Conservation (phyloP, 2,329 filamentous ascomycete species). For the Clarireedia hainanense region DNA sequence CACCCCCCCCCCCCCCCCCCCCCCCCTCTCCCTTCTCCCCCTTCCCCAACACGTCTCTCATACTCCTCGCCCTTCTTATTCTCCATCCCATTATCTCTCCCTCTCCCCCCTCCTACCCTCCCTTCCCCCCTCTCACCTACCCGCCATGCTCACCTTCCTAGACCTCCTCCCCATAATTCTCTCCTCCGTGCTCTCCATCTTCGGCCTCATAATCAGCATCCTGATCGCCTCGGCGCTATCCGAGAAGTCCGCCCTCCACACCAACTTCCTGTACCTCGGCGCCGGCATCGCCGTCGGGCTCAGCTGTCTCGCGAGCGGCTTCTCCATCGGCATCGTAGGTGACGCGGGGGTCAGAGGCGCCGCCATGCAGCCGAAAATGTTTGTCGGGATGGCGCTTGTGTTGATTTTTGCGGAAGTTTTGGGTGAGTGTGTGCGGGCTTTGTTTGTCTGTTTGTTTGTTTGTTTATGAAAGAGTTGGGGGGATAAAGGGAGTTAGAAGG, state of each 20-base stretch:
- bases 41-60: not conserved
- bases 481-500: not conserved
- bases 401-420: constrained; percentile 76
- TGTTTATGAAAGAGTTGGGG: no score
- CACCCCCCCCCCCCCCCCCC: no score
- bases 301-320: constrained; percentile 64
- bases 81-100: no score
- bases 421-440: constrained; percentile 41
- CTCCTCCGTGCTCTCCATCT: constrained; percentile 99
- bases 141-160: constrained; percentile 30
- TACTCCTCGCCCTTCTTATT: not conserved
- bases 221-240: constrained; percentile 68
- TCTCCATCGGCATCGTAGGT: constrained; percentile 78
- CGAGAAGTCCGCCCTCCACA: constrained; percentile 64
- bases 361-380: constrained; percentile 57
- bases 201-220: constrained; percentile 78
- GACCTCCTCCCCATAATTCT: constrained; percentile 99
- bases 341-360: constrained; percentile 80
- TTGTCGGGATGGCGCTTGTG: constrained; percentile 72
- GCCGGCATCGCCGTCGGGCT: constrained; percentile 74
- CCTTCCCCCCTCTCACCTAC: no score
- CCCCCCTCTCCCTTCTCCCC: not conserved
- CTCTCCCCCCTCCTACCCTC: no score
- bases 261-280: constrained; percentile 74
- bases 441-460: not conserved